phyloP scores from a whole-genome alignment of 768 basidiomycete genomes.

The Hygrophorus russula region DNA sequence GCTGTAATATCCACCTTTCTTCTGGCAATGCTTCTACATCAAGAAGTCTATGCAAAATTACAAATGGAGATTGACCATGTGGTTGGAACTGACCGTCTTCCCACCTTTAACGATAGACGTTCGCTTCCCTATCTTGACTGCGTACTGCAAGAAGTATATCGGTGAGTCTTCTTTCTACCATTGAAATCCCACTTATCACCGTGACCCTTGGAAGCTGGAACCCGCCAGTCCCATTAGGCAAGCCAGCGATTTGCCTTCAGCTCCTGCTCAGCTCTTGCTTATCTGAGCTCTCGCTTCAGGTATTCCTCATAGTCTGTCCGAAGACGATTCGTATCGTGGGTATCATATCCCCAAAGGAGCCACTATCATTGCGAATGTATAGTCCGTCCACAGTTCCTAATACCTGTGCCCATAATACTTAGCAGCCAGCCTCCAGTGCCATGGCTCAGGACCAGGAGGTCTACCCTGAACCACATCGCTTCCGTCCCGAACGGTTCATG shows the following conservation, averaged over 20 bases:
- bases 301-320: conserved; percentile 41
- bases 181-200: conserved; percentile 1
- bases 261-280: background rate
- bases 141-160: conserved; percentile 34
- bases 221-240: conserved; percentile 32
- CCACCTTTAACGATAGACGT: conserved; percentile 30
- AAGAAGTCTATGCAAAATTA: conserved; percentile 33
- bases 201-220: conserved; percentile 30
- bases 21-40: conserved; percentile 43
- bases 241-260: background rate
- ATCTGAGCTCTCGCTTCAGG: conserved; percentile 9
- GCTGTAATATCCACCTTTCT: conserved; percentile 38
- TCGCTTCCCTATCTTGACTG: conserved; percentile 37
- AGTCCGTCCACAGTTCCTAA: conserved; percentile 1
- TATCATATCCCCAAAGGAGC: conserved; percentile 36
- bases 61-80: conserved; percentile 43
- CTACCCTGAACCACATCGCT: conserved; percentile 33
- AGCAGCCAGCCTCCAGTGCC: conserved; percentile 11
- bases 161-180: conserved; percentile 19
- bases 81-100: conserved; percentile 33
- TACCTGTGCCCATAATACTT: background rate
- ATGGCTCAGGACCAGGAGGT: conserved; percentile 20
- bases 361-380: conserved; percentile 28
- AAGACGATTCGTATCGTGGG: conserved; percentile 36
- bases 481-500: conserved; percentile 40